phyloP scores from a whole-genome alignment of 2,329 filamentous ascomycete genomes.

The Fusarium tricinctum region DNA sequence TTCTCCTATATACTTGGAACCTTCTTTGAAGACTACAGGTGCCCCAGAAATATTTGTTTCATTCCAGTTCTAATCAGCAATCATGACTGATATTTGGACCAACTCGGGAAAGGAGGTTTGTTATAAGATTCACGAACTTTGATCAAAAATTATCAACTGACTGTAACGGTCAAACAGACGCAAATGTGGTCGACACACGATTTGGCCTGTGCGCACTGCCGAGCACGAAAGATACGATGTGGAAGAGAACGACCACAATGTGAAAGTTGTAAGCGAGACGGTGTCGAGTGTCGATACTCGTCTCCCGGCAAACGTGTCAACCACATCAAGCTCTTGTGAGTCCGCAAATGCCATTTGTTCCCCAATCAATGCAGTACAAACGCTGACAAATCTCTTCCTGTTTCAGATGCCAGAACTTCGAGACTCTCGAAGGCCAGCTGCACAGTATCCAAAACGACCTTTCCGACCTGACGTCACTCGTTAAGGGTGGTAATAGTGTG shows the following conservation, averaged over 20 bases:
- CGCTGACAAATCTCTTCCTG: slow-evolving; percentile 35
- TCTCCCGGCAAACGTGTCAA: slow-evolving; percentile 50
- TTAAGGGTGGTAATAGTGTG: slow-evolving; percentile 37
- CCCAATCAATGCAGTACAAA: slow-evolving; percentile 16
- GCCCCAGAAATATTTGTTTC: neutral
- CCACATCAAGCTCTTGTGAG: slow-evolving; percentile 50
- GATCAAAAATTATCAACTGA: slow-evolving; percentile 26
- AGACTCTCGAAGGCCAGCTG: slow-evolving; percentile 48
- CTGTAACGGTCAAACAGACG: slow-evolving; percentile 28
- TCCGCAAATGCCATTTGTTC: slow-evolving; percentile 14
- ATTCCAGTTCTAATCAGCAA: neutral
- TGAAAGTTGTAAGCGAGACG: slow-evolving; percentile 50
- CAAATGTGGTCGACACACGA: slow-evolving; percentile 52
- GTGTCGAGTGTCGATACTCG: slow-evolving; percentile 50
- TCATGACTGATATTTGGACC: slow-evolving; percentile 45
- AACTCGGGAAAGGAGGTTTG: slow-evolving; percentile 47
- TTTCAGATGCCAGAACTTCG: slow-evolving; percentile 50
- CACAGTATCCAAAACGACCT: slow-evolving; percentile 49
- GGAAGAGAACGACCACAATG: slow-evolving; percentile 49
- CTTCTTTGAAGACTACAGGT: slow-evolving; percentile 3
- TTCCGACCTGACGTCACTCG: slow-evolving; percentile 47
- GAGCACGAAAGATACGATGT: slow-evolving; percentile 48
- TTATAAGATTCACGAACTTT: neutral
- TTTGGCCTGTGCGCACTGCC: slow-evolving; percentile 49
- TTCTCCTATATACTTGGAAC: slow-evolving; percentile 16